Conservation (phyloP, 768 basidiomycete genomes). For the Naganishia onofrii region DNA sequence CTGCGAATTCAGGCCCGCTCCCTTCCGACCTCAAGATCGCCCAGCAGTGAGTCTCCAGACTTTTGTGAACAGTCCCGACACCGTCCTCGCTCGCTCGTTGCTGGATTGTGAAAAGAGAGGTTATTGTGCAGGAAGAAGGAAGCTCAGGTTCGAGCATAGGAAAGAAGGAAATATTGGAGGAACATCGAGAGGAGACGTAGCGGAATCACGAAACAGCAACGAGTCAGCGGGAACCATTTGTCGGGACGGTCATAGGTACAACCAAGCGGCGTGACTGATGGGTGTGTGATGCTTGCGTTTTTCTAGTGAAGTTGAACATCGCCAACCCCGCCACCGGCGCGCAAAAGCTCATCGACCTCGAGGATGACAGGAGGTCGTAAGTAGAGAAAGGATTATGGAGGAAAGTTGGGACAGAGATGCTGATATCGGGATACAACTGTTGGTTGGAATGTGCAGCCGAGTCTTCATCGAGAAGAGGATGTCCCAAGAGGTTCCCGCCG, state of each 20-base stretch:
- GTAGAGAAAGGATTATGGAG: conserved; percentile 28
- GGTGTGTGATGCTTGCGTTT: background rate
- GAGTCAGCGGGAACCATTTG: conserved; percentile 10
- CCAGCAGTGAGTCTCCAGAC: conserved; percentile 32
- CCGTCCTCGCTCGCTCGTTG: conserved; percentile 25
- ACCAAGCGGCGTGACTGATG: background rate
- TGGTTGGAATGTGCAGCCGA: conserved; percentile 61
- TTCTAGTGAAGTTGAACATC: conserved; percentile 91
- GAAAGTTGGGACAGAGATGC: background rate
- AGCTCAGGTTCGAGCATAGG: too few species aligned
- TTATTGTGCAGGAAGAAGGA: background rate
- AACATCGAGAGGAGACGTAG: background rate
- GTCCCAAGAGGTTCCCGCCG: conserved; percentile 86
- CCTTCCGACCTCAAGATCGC: conserved; percentile 29
- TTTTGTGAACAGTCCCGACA: conserved; percentile 4
- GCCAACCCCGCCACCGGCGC: conserved; percentile 96
- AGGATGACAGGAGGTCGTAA: conserved; percentile 69
- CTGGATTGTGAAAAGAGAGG: conserved; percentile 4
- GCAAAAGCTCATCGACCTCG: conserved; percentile 92
- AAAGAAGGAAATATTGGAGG: background rate
- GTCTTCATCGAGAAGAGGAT: conserved; percentile 97
- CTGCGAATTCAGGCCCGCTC: conserved; percentile 23
- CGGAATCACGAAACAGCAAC: conserved; percentile 13
- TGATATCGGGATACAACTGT: background rate
- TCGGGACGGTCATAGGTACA: background rate